Base-by-base conservation (phyloP, 1,139 yeast genomes). In the Yamadazyma jaroonii region DNA sequence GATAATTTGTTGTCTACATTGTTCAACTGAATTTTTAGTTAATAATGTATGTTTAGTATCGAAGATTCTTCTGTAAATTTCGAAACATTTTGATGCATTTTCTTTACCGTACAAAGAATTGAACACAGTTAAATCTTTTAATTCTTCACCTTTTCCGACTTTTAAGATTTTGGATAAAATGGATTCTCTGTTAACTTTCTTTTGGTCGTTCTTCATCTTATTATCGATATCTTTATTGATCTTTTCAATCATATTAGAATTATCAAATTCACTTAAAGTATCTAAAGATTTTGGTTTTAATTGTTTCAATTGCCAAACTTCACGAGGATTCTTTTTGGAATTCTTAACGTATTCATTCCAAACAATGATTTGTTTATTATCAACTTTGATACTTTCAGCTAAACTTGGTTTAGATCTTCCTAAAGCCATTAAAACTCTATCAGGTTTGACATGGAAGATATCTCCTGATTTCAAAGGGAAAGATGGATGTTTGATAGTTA, bases 391-490 rank as follows among this genome's bases (percentile, higher is more conserved):
- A 5, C 95, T 77, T 51, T 81, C 72, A 48, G 74, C 74, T 33
- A 85, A 60, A 42, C 85, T 72, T 36, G 97, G 97, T 61, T 89
- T 90, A 43, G 73, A 67, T 42, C 86, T 77, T 45, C 97, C 97
- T 62, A 89, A 66, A 6, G 97, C 97, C 47, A 74, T 74, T 40
- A 94, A 68, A 7, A 89, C 97, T 48, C 84, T 83, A 46, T 83
- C 92, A 4, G 97, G 97, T 38, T 76, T 78, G 29, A 90, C 96
- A 43, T 81, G 72, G 62, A 90, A 89, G 33, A 90, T 67, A 61
- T 92, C 98, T 29, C 98, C 98, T 8, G 92, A 78, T 44, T 75
- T 68, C 52, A 92, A 72, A 6, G 84, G 79, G 59, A 74, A 90
- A 3, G 90, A 81, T 4, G 97, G 96, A 50, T 86, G 89, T 49